Base-by-base conservation (phyloP, 352 stramenopile species). In the Elongisporangium undulatum region DNA sequence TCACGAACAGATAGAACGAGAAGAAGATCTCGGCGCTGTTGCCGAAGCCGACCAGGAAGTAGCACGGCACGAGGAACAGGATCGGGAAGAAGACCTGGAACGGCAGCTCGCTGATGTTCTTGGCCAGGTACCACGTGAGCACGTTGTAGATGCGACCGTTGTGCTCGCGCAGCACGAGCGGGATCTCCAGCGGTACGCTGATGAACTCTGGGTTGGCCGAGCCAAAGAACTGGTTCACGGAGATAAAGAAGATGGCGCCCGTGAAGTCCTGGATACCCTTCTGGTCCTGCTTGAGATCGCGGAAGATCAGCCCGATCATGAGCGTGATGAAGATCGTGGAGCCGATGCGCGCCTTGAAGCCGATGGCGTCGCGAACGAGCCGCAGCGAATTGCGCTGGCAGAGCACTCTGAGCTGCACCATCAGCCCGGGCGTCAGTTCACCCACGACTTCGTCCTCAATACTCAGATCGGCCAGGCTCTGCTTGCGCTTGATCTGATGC, bases 41-140 rank as follows among this genome's bases (percentile, higher is more conserved):
- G 4, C 68, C 66, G 58, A 77, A 75, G 54, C 71, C 71, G 10
- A 79, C 53, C 62, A 79, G 67, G 55, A 76, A 79, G 65, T 77
- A 79, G 58, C 59, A 62, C 22, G 62, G 67, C 26, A 73, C 3
- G 19, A 78, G 39, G 57, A 72, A 75, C 29, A 75, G 51, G 19
- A 62, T 48, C 5, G 64, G 68, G 51, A 72, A 76, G 41, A 74
- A 60, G 50, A 79, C 41, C 58, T 75, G 71, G 49, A 68, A 66
- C 22, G 62, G 55, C 39, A 75, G 53, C 56, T 79, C 71, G 54
- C 64, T 74, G 56, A 74, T 7, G 61, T 73, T 78, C 57, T 78
- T 78, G 60, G 70, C 67, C 39, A 71, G 48, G 58, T 75, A 78
- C 70, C 70, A 78, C n/a, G 62, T 59, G 38, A 64, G 50, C 4